Evolutionary conservation across 345 rosid species (phyloP).

Genomic region (Camelina hispida): DNA sequence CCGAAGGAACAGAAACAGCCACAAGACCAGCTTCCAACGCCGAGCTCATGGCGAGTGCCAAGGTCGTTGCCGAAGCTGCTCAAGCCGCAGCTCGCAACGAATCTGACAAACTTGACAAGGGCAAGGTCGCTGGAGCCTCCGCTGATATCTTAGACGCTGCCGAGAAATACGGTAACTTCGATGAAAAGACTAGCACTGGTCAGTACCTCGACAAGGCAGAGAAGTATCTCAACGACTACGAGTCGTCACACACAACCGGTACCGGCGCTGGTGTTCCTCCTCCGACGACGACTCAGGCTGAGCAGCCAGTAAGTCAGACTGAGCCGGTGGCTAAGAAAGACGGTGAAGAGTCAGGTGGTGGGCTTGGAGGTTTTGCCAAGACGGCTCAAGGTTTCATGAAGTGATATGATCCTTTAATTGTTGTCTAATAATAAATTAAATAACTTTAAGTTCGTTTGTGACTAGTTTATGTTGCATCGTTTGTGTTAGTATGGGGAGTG

Average conservation of each 20-base stretch:
- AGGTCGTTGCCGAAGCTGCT: conserved; percentile 68
- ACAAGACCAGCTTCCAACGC: conserved; percentile 46
- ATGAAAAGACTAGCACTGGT: conserved; percentile 57
- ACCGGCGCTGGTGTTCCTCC: conserved; percentile 39
- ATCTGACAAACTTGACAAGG: conserved; percentile 58
- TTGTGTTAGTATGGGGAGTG: background rate
- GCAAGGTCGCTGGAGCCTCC: conserved; percentile 61
- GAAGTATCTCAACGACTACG: conserved; percentile 66
- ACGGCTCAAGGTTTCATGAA: conserved; percentile 65
- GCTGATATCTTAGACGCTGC: conserved; percentile 69
- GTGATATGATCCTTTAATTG: conserved; percentile 22
- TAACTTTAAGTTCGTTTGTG: background rate
- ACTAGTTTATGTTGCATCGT: conserved; percentile 5
- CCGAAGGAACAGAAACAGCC: conserved; percentile 32
- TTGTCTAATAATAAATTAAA: background rate
- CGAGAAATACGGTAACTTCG: conserved; percentile 68
- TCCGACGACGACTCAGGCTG: background rate
- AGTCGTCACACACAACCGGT: conserved; percentile 47
- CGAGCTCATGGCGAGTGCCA: conserved; percentile 72
- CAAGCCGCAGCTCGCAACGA: conserved; percentile 50
- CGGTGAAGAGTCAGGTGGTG: conserved; percentile 53
- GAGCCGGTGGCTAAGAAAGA: conserved; percentile 33
- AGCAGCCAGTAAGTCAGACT: conserved; percentile 2
- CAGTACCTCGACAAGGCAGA: conserved; percentile 75
- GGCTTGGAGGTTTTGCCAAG: conserved; percentile 58